Conservation (phyloP, 371 early-diverging fungal genomes). For the Chytridium lagenaria region DNA sequence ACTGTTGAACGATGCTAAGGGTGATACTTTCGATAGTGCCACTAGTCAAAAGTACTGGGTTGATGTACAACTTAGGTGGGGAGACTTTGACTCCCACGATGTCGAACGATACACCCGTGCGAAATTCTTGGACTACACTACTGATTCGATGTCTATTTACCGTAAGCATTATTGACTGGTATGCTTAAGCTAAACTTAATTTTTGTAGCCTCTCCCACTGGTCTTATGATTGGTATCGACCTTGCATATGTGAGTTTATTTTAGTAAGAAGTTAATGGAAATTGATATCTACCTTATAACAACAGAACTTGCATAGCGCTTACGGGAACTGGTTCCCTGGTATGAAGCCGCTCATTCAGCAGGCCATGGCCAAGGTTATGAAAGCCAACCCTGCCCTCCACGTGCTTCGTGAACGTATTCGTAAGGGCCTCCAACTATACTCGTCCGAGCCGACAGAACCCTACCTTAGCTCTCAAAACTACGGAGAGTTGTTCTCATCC, state of each 20-base stretch:
- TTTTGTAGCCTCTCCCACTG: conserved; percentile 81
- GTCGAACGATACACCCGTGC: conserved; percentile 97
- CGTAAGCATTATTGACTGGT: conserved; percentile 3
- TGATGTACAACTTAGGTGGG: conserved; percentile 98
- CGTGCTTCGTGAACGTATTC: conserved; percentile 97
- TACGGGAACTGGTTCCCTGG: conserved; percentile 99
- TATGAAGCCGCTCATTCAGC: conserved; percentile 95
- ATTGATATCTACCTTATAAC: neutral
- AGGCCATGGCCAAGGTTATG: conserved; percentile 98
- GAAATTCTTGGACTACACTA: conserved; percentile 97
- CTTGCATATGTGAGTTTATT: conserved; percentile 84
- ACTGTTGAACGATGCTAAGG: conserved; percentile 81
- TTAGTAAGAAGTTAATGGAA: conserved; percentile 1
- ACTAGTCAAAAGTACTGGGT: conserved; percentile 98
- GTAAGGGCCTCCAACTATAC: conserved; percentile 98
- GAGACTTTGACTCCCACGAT: conserved; percentile 98
- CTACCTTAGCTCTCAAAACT: conserved; percentile 91
- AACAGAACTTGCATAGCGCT: conserved; percentile 49
- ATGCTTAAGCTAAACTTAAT: neutral
- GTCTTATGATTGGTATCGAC: conserved; percentile 96
- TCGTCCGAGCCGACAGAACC: conserved; percentile 99
- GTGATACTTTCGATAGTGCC: conserved; percentile 92
- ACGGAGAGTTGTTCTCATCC: conserved; percentile 96
- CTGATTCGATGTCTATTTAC: conserved; percentile 57
- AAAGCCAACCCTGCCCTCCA: conserved; percentile 97